These are phyloP conservation scores for Alnus rubra DNA, from an alignment of 306 rosid species.

Conservation along the genomic window DNA sequence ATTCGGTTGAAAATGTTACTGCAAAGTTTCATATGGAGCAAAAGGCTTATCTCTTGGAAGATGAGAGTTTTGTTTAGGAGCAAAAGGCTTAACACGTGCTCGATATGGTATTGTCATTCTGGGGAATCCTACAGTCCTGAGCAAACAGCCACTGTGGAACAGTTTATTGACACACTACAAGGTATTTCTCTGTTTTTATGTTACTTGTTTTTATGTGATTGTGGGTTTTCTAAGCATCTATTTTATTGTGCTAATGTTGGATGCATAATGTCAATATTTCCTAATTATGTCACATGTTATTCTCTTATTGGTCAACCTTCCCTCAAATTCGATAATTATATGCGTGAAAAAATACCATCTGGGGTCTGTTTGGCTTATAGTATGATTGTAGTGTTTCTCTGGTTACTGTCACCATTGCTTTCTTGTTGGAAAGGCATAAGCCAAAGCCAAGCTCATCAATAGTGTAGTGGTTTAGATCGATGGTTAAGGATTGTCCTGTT, in stretches of 20 bases:
- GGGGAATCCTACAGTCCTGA: conserved; percentile 96
- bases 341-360: too few relatives aligned
- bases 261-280: too few relatives aligned
- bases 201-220: neutral
- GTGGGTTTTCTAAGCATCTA: conserved; percentile 13
- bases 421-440: too few relatives aligned
- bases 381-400: too few relatives aligned
- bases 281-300: too few relatives aligned
- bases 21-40: conserved; percentile 44
- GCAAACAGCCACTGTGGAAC: conserved; percentile 98
- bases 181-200: conserved; percentile 46
- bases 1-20: conserved; percentile 49
- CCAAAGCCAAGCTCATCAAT: too few relatives aligned
- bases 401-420: too few relatives aligned
- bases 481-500: too few relatives aligned
- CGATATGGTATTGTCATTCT: conserved; percentile 97
- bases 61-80: conserved; percentile 92
- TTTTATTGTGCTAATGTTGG: neutral
- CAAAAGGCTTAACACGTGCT: conserved; percentile 83
- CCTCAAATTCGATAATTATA: too few relatives aligned
- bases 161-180: conserved; percentile 93
- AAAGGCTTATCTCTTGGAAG: conserved; percentile 55
- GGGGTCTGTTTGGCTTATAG: too few relatives aligned
- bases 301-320: too few relatives aligned
- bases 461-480: too few relatives aligned